A percentile compares a stretch with the other conserved stretches of the same genome.
Evolutionary conservation across 805 yeast species (phyloP).

Genomic region (Candida xyloterini): DNA sequence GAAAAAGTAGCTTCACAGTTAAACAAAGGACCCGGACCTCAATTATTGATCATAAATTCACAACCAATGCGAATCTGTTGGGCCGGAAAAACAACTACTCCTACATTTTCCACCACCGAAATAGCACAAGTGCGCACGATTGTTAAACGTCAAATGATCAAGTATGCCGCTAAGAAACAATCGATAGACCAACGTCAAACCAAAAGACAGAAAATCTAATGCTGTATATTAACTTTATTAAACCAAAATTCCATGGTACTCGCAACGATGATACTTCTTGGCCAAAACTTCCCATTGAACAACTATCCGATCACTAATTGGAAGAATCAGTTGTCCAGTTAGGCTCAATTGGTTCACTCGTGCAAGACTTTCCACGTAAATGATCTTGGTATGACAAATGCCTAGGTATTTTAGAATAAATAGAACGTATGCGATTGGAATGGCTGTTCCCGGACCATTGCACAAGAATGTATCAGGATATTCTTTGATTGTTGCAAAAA

Average conservation of each 20-base stretch:
- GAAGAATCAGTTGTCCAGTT: constrained; percentile 69
- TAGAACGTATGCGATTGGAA: constrained; percentile 61
- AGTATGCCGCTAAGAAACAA: constrained; percentile 44
- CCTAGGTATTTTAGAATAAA: constrained; percentile 50
- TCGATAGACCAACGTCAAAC: background rate
- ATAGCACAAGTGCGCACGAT: constrained; percentile 46
- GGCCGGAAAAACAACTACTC: constrained; percentile 42
- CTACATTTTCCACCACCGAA: constrained; percentile 44
- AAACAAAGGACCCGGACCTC: constrained; percentile 14
- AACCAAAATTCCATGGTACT: constrained; percentile 75
- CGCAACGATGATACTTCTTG: constrained; percentile 52
- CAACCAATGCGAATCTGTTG: constrained; percentile 53
- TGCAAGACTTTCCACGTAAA: constrained; percentile 86
- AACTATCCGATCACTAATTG: constrained; percentile 70
- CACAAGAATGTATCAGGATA: constrained; percentile 36
- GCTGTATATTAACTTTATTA: constrained; percentile 24
- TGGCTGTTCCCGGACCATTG: constrained; percentile 85
- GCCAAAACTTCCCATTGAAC: constrained; percentile 85
- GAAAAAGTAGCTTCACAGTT: constrained; percentile 38
- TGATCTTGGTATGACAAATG: constrained; percentile 48
- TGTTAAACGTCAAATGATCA: constrained; percentile 51
- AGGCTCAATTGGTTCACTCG: constrained; percentile 72
- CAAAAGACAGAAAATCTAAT: constrained; percentile 2
- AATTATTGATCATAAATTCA: constrained; percentile 33
- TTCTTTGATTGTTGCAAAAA: constrained; percentile 8